Conservation (phyloP, 306 rosid genomes). For the Canavalia gladiata region DNA sequence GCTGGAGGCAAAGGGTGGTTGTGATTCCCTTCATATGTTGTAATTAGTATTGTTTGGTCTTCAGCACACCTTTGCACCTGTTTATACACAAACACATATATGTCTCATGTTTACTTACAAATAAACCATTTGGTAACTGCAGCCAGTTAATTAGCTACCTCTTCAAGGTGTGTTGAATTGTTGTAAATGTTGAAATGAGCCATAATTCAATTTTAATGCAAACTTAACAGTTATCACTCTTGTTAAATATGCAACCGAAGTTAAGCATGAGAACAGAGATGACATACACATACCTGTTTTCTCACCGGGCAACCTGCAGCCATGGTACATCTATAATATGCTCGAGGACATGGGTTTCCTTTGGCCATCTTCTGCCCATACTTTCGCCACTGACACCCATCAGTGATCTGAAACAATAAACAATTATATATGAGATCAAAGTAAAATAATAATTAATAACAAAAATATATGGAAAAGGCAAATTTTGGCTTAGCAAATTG, state of each 20-base stretch:
- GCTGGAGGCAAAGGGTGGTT: conserved; percentile 93
- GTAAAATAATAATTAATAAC: background rate
- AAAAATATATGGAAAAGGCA: background rate
- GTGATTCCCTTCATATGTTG: conserved; percentile 95
- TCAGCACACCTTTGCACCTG: conserved; percentile 97
- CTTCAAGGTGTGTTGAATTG: background rate
- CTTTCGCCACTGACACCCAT: conserved; percentile 98
- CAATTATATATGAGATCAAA: background rate
- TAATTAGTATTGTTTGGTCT: conserved; percentile 73
- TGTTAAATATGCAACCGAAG: conserved; percentile 21
- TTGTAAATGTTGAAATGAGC: conserved; percentile 12
- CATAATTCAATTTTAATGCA: conserved; percentile 12
- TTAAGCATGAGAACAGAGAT: conserved; percentile 4
- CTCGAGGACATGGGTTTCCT: conserved; percentile 98
- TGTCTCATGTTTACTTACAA: background rate
- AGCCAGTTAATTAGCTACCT: background rate
- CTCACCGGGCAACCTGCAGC: conserved; percentile 93
- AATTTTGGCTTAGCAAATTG: conserved; percentile 7
- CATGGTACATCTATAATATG: conserved; percentile 97
- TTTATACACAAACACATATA: background rate
- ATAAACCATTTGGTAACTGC: conserved; percentile 5
- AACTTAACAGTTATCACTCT: background rate
- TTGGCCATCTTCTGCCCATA: conserved; percentile 98
- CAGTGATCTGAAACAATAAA: conserved; percentile 66
- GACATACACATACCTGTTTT: conserved; percentile 78